phyloP scores from a whole-genome alignment of 352 stramenopile species.

The Phytophthora fragariae region DNA sequence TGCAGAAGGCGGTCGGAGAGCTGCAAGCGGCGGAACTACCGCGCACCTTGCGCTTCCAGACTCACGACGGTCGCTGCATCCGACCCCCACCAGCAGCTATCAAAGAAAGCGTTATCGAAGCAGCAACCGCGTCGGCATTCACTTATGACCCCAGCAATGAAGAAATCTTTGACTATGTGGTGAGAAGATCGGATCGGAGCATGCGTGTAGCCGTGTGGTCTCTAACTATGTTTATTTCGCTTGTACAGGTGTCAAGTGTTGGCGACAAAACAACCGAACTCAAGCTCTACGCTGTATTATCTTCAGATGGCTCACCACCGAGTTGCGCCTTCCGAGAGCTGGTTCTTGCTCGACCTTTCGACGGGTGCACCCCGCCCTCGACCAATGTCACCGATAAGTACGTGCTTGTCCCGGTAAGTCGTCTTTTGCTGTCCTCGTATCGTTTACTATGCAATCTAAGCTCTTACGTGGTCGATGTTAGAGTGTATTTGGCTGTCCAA shows the following conservation, averaged over 20 bases:
- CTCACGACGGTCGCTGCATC: constrained; percentile 59
- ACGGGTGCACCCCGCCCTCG: constrained; percentile 60
- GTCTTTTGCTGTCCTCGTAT: not conserved
- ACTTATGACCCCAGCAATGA: constrained; percentile 22
- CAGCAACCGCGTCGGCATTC: constrained; percentile 20
- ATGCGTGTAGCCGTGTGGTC: not conserved
- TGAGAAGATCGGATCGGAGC: constrained; percentile 17
- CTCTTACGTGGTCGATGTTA: constrained; percentile 12
- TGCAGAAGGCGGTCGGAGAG: constrained; percentile 50
- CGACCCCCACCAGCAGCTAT: constrained; percentile 10
- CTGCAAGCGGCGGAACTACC: constrained; percentile 51
- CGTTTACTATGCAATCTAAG: not conserved
- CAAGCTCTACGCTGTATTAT: constrained; percentile 66
- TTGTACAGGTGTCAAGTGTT: constrained; percentile 52
- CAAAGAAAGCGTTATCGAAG: constrained; percentile 31
- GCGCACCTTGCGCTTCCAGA: constrained; percentile 67
- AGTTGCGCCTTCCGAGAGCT: constrained; percentile 66
- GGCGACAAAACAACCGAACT: constrained; percentile 52
- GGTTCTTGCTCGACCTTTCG: constrained; percentile 55
- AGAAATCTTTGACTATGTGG: constrained; percentile 59
- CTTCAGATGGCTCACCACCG: constrained; percentile 57
- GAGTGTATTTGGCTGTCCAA: constrained; percentile 57
- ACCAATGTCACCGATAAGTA: constrained; percentile 62
- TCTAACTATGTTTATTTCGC: not conserved
- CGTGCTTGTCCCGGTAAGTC: constrained; percentile 63